Evolutionary conservation across 2,329 filamentous ascomycete species (phyloP), one percentile per base, ranked within the genome.

Genomic region (Claviceps cyperi): DNA sequence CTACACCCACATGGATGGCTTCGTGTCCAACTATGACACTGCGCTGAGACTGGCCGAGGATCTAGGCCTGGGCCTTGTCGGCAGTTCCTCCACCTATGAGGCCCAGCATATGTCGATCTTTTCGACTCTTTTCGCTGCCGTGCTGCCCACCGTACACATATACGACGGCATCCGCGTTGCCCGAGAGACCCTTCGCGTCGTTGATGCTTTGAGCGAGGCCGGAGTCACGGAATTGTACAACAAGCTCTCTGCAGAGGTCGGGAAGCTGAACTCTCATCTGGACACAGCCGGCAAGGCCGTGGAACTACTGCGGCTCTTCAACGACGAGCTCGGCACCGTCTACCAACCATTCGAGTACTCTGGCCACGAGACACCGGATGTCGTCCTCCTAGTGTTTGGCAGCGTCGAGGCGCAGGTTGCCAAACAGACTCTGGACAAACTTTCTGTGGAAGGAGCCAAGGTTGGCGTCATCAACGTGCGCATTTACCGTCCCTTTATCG

Each of bases 41-140:
- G 83, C 87, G 3, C 74, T 97, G 60, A 79, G 82, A 55, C 70
- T 91, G 46, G 85, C 88, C 8, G 92, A 97, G 66, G 92, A 97
- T 58, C 77, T 97, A 14, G 91, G 92, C 15, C 74, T 97, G 28
- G 90, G 83, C 45, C 75, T 98, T 41, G 80, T 98, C 45, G 79
- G 86, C 55, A 95, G 88, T 64, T 80, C 81, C 49, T 95, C 89
- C 32, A 81, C 86, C 32, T 90, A 94, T 58, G 92, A 98, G 71
- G 77, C 85, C 46, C 92, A 98, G 74, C 92, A 98, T 70, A 95
- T 95, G 84, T 79, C 89, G 7, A 70, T 95, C n/a, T 83, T 94
- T 59, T 80, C 89, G 1, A 95, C 88, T 3, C 70, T 94, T 22
- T 72, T 94, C 53, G 84, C 89, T 19, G 81, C 78, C 44, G 70